Evolutionary conservation across 257 asterid species (phyloP).

Genomic region (Ophiorrhiza pumila): DNA sequence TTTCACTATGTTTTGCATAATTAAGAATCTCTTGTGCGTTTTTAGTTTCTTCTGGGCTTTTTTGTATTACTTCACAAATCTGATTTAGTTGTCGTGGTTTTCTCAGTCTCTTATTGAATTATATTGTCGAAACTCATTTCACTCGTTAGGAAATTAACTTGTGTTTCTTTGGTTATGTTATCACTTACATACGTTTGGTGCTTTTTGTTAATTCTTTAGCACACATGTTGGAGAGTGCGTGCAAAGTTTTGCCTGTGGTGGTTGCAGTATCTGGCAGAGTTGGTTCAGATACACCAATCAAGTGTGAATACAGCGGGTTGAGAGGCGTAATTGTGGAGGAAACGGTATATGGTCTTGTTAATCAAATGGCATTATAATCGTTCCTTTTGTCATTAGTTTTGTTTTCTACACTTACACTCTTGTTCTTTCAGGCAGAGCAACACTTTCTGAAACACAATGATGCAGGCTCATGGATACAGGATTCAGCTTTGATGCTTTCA

Average conservation of each 20-base stretch:
- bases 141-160: background rate
- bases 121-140: background rate
- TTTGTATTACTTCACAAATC: too few species aligned
- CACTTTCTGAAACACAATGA: slow-evolving; percentile 97
- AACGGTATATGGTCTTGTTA: slow-evolving; percentile 54
- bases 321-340: slow-evolving; percentile 98
- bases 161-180: background rate
- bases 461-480: slow-evolving; percentile 99
- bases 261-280: slow-evolving; percentile 93
- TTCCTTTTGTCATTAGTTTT: background rate
- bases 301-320: slow-evolving; percentile 85
- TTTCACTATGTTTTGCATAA: background rate
- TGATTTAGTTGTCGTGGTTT: too few species aligned
- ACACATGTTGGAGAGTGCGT: slow-evolving; percentile 76
- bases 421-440: slow-evolving; percentile 76
- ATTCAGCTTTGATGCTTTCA: slow-evolving; percentile 94
- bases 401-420: background rate
- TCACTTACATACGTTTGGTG: too few species aligned
- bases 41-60: too few species aligned
- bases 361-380: background rate
- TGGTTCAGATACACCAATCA: slow-evolving; percentile 86
- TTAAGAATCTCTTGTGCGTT: background rate
- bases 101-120: background rate
- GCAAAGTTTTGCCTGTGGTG: slow-evolving; percentile 80
- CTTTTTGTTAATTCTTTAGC: slow-evolving; percentile 39